A percentile compares a stretch with the other conserved stretches of the same genome.
Conservation (phyloP, 371 early-diverging fungal species). For the Fennellomyces sp. region DNA sequence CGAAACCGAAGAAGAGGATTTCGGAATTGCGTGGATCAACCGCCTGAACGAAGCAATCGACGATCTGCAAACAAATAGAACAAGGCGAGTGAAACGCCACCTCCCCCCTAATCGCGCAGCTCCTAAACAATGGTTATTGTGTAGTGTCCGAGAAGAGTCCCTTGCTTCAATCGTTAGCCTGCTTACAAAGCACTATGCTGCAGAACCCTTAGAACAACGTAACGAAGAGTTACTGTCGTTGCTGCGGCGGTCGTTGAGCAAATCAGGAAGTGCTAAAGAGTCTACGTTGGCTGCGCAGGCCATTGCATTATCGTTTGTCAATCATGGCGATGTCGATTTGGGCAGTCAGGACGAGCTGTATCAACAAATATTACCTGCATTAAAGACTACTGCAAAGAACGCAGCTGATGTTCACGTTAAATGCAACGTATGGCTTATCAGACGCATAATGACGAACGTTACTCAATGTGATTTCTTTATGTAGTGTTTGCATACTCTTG, state of each 20-base stretch:
- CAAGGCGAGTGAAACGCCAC: constrained; percentile 26
- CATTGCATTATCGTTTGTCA: constrained; percentile 68
- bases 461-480: not conserved
- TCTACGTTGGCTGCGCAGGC: constrained; percentile 63
- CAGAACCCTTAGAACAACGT: constrained; percentile 28
- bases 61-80: constrained; percentile 32
- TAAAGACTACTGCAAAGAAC: constrained; percentile 53
- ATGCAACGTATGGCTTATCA: constrained; percentile 33
- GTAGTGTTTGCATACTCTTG: constrained; percentile 53
- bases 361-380: constrained; percentile 48
- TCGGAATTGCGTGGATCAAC: constrained; percentile 25
- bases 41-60: constrained; percentile 40
- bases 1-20: not conserved
- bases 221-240: constrained; percentile 51
- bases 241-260: constrained; percentile 59
- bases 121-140: not conserved
- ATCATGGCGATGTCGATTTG: constrained; percentile 56
- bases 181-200: constrained; percentile 34
- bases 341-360: constrained; percentile 62
- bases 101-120: not conserved
- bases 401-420: constrained; percentile 37
- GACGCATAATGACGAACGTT: not conserved
- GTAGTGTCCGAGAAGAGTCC: constrained; percentile 40
- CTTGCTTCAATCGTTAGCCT: constrained; percentile 22
- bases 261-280: constrained; percentile 58